Evolutionary conservation across 768 basidiomycete genomes (phyloP).

Genomic region (Antrodiella citrinella): DNA sequence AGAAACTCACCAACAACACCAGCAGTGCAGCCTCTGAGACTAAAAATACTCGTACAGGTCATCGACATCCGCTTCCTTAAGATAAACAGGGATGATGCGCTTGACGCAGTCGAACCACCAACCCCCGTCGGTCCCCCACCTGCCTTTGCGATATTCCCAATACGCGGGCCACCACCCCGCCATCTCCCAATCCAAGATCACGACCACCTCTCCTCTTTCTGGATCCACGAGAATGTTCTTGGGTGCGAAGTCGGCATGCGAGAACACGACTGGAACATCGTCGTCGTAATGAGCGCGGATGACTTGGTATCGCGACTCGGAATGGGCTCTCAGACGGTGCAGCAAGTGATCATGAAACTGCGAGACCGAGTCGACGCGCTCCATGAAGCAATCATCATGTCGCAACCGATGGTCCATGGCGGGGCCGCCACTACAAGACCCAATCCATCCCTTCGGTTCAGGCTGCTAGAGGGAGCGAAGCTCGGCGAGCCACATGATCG

Average conservation of each 20-base stretch:
- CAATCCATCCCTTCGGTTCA: too few relatives aligned
- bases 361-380: neutral
- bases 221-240: neutral
- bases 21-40: too few relatives aligned
- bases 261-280: neutral
- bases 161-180: neutral
- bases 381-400: neutral
- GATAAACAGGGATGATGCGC: neutral
- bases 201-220: neutral
- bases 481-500: too few relatives aligned
- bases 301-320: neutral
- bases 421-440: neutral
- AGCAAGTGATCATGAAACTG: neutral
- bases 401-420: neutral
- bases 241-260: neutral
- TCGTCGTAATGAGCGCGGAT: neutral
- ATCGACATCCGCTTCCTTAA: too few relatives aligned
- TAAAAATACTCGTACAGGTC: too few relatives aligned
- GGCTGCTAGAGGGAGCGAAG: too few relatives aligned
- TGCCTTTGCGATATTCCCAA: neutral
- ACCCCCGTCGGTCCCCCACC: neutral
- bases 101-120: neutral
- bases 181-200: constrained; percentile 1
- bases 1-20: too few relatives aligned
- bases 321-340: neutral